phyloP scores from a whole-genome alignment of 2,329 filamentous ascomycete genomes.

The Intubia oerlemansii region DNA sequence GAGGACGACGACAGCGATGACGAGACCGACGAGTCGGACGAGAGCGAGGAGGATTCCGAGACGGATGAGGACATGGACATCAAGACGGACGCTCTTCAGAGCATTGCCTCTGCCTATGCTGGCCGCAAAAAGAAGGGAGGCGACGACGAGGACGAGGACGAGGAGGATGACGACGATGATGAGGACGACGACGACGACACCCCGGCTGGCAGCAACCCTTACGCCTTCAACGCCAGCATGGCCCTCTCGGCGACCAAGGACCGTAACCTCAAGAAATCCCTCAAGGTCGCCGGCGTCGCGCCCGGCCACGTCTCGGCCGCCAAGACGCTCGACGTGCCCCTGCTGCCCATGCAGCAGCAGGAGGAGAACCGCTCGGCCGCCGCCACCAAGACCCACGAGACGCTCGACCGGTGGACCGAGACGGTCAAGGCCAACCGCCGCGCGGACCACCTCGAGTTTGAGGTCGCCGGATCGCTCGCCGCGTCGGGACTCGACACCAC shows the following conservation, averaged over 20 bases:
- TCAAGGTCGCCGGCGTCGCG: conserved; percentile 46
- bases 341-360: conserved; percentile 73
- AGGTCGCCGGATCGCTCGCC: conserved; percentile 51
- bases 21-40: neutral
- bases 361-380: conserved; percentile 62
- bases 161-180: too few species aligned
- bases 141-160: conserved; percentile 23
- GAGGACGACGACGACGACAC: conserved; percentile 19
- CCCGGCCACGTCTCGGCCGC: too few species aligned
- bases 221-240: conserved; percentile 2
- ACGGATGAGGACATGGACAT: neutral
- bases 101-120: conserved; percentile 46
- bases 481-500: conserved; percentile 32
- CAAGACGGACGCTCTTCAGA: conserved; percentile 33
- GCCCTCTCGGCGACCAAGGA: conserved; percentile 1
- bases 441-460: conserved; percentile 79
- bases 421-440: conserved; percentile 87
- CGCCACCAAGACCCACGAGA: conserved; percentile 80
- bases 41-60: conserved; percentile 1
- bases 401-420: conserved; percentile 75
- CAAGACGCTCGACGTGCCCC: conserved; percentile 60
- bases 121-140: too few species aligned
- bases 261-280: conserved; percentile 40
- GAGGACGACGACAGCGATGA: conserved; percentile 1
- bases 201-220: conserved; percentile 10